These are phyloP conservation scores for Clavariopsis aquatica DNA, from an alignment of 495 filamentous ascomycete genomes.

Conservation along the genomic window DNA sequence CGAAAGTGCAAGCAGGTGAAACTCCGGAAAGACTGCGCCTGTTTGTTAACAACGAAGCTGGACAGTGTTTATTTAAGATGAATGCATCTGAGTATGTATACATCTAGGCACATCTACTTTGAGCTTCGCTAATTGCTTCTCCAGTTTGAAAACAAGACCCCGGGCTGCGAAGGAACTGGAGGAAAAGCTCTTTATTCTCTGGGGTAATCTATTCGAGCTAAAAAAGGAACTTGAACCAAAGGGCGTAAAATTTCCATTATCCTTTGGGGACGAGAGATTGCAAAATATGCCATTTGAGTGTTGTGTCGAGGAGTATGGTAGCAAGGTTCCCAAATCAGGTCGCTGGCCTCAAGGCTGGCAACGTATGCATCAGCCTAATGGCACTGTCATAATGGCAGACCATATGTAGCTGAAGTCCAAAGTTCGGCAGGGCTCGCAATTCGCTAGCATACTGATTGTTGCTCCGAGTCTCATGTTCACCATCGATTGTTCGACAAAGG, in stretches of 20 bases:
- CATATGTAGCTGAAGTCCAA: no score
- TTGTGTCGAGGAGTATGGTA: constrained; percentile 64
- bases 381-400: constrained; percentile 58
- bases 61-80: constrained; percentile 63
- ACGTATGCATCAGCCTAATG: constrained; percentile 57
- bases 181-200: constrained; percentile 76
- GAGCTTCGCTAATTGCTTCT: background rate
- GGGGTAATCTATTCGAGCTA: constrained; percentile 67
- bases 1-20: constrained; percentile 10
- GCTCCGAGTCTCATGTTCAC: background rate
- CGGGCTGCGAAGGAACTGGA: constrained; percentile 53
- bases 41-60: constrained; percentile 65
- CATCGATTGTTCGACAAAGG: background rate
- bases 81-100: constrained; percentile 66
- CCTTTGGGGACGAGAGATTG: constrained; percentile 6
- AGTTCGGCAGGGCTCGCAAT: no score
- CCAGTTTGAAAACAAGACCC: constrained; percentile 56
- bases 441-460: no score
- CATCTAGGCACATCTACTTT: no score
- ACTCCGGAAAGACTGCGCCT: constrained; percentile 54
- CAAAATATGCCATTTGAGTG: constrained; percentile 57
- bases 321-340: constrained; percentile 37
- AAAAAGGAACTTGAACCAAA: constrained; percentile 26
- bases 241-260: constrained; percentile 3
- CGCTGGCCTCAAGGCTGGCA: constrained; percentile 48